Percentiles rank a stretch among this genome's conserved stretches.
These are phyloP conservation scores for Emydomyces testavorans DNA, from an alignment of 2,329 filamentous ascomycete species.

Conservation along the genomic window DNA sequence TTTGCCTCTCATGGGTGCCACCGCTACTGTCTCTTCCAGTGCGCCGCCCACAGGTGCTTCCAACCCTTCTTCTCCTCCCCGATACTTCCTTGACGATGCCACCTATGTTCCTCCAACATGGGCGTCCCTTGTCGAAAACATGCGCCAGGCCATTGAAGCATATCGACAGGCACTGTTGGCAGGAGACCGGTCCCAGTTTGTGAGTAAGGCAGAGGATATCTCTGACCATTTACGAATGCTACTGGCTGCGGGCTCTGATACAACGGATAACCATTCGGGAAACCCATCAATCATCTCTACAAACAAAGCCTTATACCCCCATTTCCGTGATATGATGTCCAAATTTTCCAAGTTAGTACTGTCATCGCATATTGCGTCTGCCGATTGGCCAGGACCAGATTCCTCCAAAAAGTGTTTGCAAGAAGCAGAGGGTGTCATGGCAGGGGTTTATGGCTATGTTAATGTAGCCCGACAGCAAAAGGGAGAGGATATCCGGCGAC, in stretches of 20 bases:
- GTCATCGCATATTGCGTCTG: conserved; percentile 92
- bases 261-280: conserved; percentile 95
- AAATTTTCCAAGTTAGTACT: conserved; percentile 98
- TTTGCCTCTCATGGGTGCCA: conserved; percentile 14
- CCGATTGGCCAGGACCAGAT: conserved; percentile 89
- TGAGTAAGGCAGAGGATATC: conserved; percentile 90
- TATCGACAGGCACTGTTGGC: conserved; percentile 84
- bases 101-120: conserved; percentile 70
- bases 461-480: conserved; percentile 88
- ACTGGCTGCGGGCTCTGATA: conserved; percentile 89
- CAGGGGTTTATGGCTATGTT: conserved; percentile 91
- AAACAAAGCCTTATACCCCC: conserved; percentile 92
- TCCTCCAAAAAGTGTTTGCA: conserved; percentile 90
- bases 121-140: conserved; percentile 81
- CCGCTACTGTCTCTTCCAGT: conserved; percentile 39
- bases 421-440: conserved; percentile 90
- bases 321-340: conserved; percentile 99
- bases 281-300: conserved; percentile 99
- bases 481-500: conserved; percentile 82
- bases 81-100: conserved; percentile 86
- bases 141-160: conserved; percentile 78
- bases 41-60: conserved; percentile 35
- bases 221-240: conserved; percentile 89
- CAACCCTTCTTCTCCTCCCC: conserved; percentile 48
- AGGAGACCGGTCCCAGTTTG: conserved; percentile 77